Conservation (phyloP, 2,329 filamentous ascomycete genomes). For the Colletotrichum plurivorum region DNA sequence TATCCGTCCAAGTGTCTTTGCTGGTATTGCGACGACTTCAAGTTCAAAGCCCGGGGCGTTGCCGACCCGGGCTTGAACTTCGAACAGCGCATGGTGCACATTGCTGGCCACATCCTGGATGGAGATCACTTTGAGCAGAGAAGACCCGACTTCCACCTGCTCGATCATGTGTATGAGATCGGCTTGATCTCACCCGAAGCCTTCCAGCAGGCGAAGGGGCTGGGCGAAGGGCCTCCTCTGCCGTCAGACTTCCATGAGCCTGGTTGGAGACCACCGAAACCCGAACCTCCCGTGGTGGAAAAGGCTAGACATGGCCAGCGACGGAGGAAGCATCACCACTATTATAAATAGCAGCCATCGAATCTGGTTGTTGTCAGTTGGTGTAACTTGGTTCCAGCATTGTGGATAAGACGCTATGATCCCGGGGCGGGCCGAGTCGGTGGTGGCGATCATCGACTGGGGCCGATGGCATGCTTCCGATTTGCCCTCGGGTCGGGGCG, state of each 20-base stretch:
- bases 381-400: background rate
- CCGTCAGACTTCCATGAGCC: background rate
- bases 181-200: conserved; percentile 9
- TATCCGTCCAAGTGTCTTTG: conserved; percentile 59
- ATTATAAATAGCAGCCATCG: background rate
- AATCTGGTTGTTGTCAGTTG: background rate
- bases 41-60: conserved; percentile 48
- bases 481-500: conserved; percentile 9
- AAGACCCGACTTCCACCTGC: conserved; percentile 32
- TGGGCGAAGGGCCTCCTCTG: conserved; percentile 21
- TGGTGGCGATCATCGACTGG: conserved; percentile 1
- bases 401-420: conserved; percentile 30
- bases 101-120: conserved; percentile 58
- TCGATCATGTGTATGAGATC: conserved; percentile 24
- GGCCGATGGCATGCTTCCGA: conserved; percentile 23
- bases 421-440: conserved; percentile 37
- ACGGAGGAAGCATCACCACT: background rate
- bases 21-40: conserved; percentile 63
- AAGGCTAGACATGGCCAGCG: conserved; percentile 3
- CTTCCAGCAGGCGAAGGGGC: conserved; percentile 8
- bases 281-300: background rate
- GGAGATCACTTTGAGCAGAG: conserved; percentile 39
- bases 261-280: conserved; percentile 16
- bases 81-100: conserved; percentile 62
- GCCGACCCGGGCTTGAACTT: conserved; percentile 49